Evolutionary conservation across 2,329 filamentous ascomycete species (phyloP).

Genomic region (Esteya vermicola): DNA sequence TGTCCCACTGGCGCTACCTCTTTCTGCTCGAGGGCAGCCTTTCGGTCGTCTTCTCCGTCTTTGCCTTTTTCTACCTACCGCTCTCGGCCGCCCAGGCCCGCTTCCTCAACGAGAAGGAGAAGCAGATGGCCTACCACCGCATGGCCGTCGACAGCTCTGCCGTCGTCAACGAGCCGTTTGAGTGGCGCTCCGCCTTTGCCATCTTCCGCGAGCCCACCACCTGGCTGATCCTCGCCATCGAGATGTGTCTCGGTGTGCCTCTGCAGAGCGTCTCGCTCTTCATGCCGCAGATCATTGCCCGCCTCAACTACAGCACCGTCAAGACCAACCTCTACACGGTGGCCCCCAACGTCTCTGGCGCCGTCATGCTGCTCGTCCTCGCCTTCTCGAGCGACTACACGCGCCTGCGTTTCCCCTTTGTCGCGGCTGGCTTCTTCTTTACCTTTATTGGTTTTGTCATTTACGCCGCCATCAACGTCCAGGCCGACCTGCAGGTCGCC

Average conservation of each 20-base stretch:
- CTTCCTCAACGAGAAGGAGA: conserved; percentile 54
- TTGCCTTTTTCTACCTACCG: conserved; percentile 59
- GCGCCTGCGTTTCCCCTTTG: conserved; percentile 58
- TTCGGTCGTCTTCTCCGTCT: conserved; percentile 46
- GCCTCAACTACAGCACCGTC: conserved; percentile 19
- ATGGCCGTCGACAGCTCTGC: conserved; percentile 64
- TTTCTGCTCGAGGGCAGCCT: conserved; percentile 40
- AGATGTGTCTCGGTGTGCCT: conserved; percentile 45
- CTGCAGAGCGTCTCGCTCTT: conserved; percentile 31
- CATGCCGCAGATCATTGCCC: conserved; percentile 11
- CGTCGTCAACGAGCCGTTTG: conserved; percentile 37
- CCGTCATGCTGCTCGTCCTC: conserved; percentile 56
- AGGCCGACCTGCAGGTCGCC: conserved; percentile 45
- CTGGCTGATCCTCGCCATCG: conserved; percentile 35
- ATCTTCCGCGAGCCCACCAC: conserved; percentile 36
- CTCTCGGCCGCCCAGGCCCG: conserved; percentile 40
- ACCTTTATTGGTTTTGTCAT: conserved; percentile 69
- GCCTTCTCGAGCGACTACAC: conserved; percentile 56
- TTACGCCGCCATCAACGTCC: conserved; percentile 50
- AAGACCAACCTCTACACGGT: conserved; percentile 71
- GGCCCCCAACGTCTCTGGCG: conserved; percentile 63
- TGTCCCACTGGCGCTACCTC: conserved; percentile 32
- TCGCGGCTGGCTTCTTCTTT: conserved; percentile 57
- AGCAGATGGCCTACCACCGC: conserved; percentile 54
- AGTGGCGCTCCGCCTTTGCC: conserved; percentile 32